These are phyloP conservation scores for Fraxinus americana DNA, from an alignment of 257 asterid species.

Conservation along the genomic window DNA sequence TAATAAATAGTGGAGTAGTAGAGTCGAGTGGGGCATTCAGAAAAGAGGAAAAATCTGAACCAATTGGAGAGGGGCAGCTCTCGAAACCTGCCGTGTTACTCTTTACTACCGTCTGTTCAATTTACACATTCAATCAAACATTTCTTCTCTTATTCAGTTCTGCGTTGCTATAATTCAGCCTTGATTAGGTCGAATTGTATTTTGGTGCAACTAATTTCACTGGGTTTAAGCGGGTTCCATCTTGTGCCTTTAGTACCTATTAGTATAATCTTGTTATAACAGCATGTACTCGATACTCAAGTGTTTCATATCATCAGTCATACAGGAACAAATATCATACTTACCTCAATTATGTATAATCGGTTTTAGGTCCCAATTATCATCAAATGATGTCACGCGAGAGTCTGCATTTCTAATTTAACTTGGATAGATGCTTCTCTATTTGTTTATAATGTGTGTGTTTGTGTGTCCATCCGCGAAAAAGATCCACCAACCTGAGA, in stretches of 20 bases:
- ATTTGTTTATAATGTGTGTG: not conserved
- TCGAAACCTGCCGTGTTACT: too few relatives aligned
- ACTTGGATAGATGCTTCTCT: not conserved
- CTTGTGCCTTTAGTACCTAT: not conserved
- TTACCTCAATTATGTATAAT: not conserved
- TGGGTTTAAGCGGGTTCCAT: too few relatives aligned
- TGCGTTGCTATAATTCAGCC: too few relatives aligned
- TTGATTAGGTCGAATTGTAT: too few relatives aligned
- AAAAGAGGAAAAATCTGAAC: too few relatives aligned
- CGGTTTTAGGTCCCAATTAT: not conserved
- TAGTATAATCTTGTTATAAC: not conserved
- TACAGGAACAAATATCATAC: not conserved
- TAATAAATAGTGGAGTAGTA: too few relatives aligned
- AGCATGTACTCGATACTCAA: not conserved
- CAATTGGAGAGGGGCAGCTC: too few relatives aligned
- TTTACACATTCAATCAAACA: too few relatives aligned
- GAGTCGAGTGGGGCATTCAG: too few relatives aligned
- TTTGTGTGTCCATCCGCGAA: not conserved
- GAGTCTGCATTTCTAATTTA: not conserved
- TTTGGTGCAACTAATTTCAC: too few relatives aligned
- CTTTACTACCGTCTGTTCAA: too few relatives aligned
- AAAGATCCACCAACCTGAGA: constrained; percentile 30
- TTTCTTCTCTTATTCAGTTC: too few relatives aligned
- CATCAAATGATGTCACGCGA: not conserved
- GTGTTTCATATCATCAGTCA: not conserved